Percentiles rank a stretch among this genome's conserved stretches.
These are phyloP conservation scores for Cicer judaicum DNA, from an alignment of 306 rosid genomes.

Conservation along the genomic window DNA sequence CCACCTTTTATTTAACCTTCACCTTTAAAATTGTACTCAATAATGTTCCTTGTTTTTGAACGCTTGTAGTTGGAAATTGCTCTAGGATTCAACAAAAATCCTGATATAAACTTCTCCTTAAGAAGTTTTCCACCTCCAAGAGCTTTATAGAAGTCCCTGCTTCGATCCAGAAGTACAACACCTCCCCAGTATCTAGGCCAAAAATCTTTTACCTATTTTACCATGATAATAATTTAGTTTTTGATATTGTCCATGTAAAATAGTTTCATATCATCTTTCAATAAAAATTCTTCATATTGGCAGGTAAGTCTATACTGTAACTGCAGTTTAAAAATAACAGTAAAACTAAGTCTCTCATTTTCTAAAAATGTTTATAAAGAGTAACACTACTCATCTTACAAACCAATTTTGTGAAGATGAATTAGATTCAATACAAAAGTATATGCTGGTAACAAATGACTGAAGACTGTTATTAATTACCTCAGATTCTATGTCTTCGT, in stretches of 20 bases:
- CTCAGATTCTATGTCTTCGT: slow-evolving; percentile 81
- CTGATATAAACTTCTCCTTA: slow-evolving; percentile 82
- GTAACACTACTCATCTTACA: no score
- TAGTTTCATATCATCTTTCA: no score
- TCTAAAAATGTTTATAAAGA: no score
- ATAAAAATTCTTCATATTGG: no score
- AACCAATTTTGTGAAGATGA: no score
- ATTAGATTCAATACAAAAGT: no score
- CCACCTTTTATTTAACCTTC: slow-evolving; percentile 98
- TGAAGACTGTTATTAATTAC: slow-evolving; percentile 52
- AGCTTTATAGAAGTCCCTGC: slow-evolving; percentile 73
- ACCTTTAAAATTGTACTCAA: slow-evolving; percentile 73
- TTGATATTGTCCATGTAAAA: no score
- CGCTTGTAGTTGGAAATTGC: slow-evolving; percentile 84
- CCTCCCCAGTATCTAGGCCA: slow-evolving; percentile 99
- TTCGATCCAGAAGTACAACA: slow-evolving; percentile 61
- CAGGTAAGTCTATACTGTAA: no score
- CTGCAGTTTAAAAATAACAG: no score
- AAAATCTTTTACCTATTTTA: slow-evolving; percentile 73
- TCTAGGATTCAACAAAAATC: slow-evolving; percentile 76
- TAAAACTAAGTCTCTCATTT: no score
- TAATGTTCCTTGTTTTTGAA: slow-evolving; percentile 67
- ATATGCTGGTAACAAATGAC: background rate
- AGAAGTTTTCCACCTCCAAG: slow-evolving; percentile 86
- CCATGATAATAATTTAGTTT: slow-evolving; percentile 24